Conservation (phyloP, 257 asterid genomes). For the Solanum megistacrolobum region DNA sequence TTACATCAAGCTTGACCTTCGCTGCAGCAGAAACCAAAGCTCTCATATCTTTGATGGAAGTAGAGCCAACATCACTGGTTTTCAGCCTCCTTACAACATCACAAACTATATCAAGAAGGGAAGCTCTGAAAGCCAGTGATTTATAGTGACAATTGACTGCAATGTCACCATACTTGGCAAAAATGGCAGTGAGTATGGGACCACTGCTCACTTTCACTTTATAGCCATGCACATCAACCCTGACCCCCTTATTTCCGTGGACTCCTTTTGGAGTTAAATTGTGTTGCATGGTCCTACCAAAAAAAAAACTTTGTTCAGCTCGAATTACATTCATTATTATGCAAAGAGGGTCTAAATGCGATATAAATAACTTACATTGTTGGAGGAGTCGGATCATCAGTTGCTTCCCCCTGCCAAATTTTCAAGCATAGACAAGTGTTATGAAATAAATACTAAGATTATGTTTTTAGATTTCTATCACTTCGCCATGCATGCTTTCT, state of each 20-base stretch:
- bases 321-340: not conserved
- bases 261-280: not conserved
- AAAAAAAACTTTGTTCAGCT: not conserved
- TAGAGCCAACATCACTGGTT: slow-evolving; percentile 1
- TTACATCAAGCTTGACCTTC: slow-evolving; percentile 12
- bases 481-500: not conserved
- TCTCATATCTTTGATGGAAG: slow-evolving; percentile 19
- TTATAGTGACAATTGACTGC: slow-evolving; percentile 17
- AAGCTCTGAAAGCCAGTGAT: slow-evolving; percentile 17
- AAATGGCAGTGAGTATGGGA: slow-evolving; percentile 20
- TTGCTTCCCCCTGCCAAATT: not conserved
- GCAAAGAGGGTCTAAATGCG: not conserved
- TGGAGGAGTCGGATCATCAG: not conserved
- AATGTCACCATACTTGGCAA: slow-evolving; percentile 29
- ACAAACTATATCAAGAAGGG: slow-evolving; percentile 27
- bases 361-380: not conserved
- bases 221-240: slow-evolving; percentile 24
- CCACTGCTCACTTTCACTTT: slow-evolving; percentile 18
- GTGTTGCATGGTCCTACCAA: not conserved
- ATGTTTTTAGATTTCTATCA: not conserved
- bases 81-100: slow-evolving; percentile 18
- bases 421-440: not conserved
- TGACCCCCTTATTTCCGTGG: not conserved
- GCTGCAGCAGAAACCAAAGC: slow-evolving; percentile 17
- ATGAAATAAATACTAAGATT: not conserved